These are phyloP conservation scores for Rhytidhysteron rufulum DNA, from an alignment of 2,329 filamentous ascomycete species.

Conservation along the genomic window DNA sequence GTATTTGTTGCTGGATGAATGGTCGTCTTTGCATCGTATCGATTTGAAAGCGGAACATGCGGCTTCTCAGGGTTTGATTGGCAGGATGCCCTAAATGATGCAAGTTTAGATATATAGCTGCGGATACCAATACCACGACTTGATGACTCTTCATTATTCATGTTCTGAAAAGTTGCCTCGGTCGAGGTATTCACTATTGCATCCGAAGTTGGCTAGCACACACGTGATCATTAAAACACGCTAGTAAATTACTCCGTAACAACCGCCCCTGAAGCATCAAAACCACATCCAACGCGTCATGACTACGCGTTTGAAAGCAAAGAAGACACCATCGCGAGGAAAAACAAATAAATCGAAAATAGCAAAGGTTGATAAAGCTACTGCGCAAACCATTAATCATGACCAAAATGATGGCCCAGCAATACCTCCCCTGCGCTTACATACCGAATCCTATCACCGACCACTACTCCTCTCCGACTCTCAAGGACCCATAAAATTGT, in stretches of 20 bases:
- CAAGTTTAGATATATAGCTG: too few species aligned
- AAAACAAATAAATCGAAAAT: neutral
- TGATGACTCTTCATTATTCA: too few species aligned
- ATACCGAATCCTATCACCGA: slow-evolving; percentile 26
- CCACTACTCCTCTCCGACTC: slow-evolving; percentile 21
- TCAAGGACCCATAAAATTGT: slow-evolving; percentile 14
- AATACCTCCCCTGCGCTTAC: slow-evolving; percentile 23
- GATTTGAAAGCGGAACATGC: slow-evolving; percentile 18
- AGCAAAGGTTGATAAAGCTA: neutral
- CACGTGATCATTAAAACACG: too few species aligned
- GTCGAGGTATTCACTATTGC: too few species aligned
- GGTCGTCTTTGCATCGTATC: slow-evolving; percentile 29
- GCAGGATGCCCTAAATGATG: too few species aligned
- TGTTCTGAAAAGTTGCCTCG: too few species aligned
- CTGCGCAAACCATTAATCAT: neutral
- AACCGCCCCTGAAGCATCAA: too few species aligned
- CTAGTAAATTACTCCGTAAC: too few species aligned
- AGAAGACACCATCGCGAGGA: neutral
- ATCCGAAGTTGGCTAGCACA: too few species aligned
- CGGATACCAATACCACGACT: too few species aligned
- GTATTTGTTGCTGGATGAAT: slow-evolving; percentile 29
- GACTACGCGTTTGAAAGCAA: neutral
- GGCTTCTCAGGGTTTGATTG: too few species aligned
- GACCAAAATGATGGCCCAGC: slow-evolving; percentile 6
- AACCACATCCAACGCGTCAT: neutral